A percentile compares a stretch with the other conserved stretches of the same genome.
These are phyloP conservation scores for Leptographium galeiforme DNA, from an alignment of 2,329 filamentous ascomycete species.

Conservation along the genomic window DNA sequence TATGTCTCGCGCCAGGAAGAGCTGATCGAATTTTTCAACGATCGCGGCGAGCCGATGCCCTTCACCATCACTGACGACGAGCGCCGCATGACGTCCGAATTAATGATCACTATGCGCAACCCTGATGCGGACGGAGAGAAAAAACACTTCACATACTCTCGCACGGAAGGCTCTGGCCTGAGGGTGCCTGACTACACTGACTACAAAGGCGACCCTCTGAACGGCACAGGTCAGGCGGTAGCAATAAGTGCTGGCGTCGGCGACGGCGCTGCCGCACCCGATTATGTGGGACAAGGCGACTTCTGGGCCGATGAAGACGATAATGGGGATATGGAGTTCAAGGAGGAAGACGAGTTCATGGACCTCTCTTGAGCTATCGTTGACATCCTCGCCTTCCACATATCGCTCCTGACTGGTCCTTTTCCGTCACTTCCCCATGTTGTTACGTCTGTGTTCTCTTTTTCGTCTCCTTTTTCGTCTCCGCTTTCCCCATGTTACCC, in stretches of 20 bases:
- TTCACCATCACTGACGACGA: constrained; percentile 85
- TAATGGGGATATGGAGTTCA: constrained; percentile 44
- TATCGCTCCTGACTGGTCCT: no score
- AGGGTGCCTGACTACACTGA: constrained; percentile 91
- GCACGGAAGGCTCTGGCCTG: constrained; percentile 69
- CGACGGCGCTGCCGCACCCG: constrained; percentile 24
- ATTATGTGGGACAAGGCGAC: constrained; percentile 36
- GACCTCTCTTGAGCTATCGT: constrained; percentile 6
- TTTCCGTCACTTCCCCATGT: constrained; percentile 9
- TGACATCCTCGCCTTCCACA: neutral
- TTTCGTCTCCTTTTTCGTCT: neutral
- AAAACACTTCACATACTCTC: constrained; percentile 59
- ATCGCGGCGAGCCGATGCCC: constrained; percentile 61
- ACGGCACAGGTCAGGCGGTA: constrained; percentile 27
- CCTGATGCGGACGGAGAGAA: constrained; percentile 36
- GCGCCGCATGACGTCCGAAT: constrained; percentile 86
- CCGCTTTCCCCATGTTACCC: neutral
- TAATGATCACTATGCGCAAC: constrained; percentile 74
- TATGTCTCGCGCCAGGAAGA: constrained; percentile 85
- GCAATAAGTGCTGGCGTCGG: constrained; percentile 20
- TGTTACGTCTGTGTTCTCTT: constrained; percentile 9
- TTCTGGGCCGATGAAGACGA: constrained; percentile 60
- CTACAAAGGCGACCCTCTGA: constrained; percentile 66
- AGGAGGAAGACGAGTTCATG: constrained; percentile 14
- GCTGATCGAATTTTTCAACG: constrained; percentile 59